These are phyloP conservation scores for Chloroidium sp. DNA, from an alignment of 163 green algal species.

Conservation along the genomic window DNA sequence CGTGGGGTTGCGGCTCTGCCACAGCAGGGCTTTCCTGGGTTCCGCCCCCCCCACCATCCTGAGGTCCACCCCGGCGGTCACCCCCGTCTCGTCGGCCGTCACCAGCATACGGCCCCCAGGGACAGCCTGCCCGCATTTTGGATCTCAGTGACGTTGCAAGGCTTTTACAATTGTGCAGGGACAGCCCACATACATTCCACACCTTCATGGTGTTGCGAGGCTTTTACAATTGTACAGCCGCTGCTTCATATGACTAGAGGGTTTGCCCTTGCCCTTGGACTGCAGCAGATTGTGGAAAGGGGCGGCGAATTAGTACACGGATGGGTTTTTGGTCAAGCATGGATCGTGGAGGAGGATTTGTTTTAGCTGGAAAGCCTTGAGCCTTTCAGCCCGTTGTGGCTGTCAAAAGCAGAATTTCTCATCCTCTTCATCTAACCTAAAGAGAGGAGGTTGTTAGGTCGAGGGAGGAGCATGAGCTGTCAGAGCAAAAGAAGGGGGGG, in stretches of 20 bases:
- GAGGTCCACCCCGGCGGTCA: slow-evolving; percentile 32
- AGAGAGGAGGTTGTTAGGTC: no score
- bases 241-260: neutral
- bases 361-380: neutral
- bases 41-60: slow-evolving; percentile 32
- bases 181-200: neutral
- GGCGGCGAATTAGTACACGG: neutral
- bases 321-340: no score
- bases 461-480: no score
- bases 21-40: slow-evolving; percentile 4
- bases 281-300: neutral
- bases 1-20: neutral
- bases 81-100: slow-evolving; percentile 27
- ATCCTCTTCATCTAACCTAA: no score
- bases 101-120: slow-evolving; percentile 40
- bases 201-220: neutral
- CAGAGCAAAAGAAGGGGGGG: no score
- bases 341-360: no score
- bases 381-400: neutral
- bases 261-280: neutral
- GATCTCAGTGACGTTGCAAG: neutral
- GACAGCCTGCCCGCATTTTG: slow-evolving; percentile 15
- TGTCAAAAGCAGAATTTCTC: no score
- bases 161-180: neutral
- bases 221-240: neutral